These are phyloP conservation scores for Protostelium mycophagum DNA, from an alignment of 78 protist species.

Conservation along the genomic window DNA sequence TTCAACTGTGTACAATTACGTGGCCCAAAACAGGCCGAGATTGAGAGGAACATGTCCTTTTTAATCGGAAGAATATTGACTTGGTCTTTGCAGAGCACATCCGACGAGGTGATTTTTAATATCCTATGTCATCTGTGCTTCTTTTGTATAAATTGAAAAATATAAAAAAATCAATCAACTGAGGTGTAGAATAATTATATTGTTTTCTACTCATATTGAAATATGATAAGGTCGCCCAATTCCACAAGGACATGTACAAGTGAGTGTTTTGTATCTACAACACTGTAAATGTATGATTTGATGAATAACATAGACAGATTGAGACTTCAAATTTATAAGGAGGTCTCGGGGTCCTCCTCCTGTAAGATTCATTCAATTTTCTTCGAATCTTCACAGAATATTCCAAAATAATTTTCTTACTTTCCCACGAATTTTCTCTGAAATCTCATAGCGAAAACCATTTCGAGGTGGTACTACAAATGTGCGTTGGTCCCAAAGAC, in stretches of 20 bases:
- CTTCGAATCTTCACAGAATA: too few relatives aligned
- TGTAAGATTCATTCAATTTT: too few relatives aligned
- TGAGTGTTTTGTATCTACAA: neutral
- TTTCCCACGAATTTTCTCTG: too few relatives aligned
- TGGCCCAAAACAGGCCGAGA: neutral
- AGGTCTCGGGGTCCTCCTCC: too few relatives aligned
- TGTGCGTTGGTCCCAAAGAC: neutral
- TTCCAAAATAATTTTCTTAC: too few relatives aligned
- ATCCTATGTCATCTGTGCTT: neutral
- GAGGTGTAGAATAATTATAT: too few relatives aligned
- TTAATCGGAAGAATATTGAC: neutral
- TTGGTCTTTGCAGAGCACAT: neutral
- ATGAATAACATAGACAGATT: too few relatives aligned
- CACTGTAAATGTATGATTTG: too few relatives aligned
- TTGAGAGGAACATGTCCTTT: neutral
- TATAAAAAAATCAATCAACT: too few relatives aligned
- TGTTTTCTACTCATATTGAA: neutral
- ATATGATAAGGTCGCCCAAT: neutral
- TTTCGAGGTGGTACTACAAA: neutral
- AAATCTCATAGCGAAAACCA: too few relatives aligned
- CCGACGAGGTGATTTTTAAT: neutral
- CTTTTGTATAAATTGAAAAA: too few relatives aligned
- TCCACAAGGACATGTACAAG: neutral
- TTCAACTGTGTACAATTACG: neutral
- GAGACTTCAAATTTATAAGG: too few relatives aligned